A percentile compares a stretch with the other conserved stretches of the same genome.
Conservation (phyloP, 768 basidiomycete species). For the Pleurotus platypus region DNA sequence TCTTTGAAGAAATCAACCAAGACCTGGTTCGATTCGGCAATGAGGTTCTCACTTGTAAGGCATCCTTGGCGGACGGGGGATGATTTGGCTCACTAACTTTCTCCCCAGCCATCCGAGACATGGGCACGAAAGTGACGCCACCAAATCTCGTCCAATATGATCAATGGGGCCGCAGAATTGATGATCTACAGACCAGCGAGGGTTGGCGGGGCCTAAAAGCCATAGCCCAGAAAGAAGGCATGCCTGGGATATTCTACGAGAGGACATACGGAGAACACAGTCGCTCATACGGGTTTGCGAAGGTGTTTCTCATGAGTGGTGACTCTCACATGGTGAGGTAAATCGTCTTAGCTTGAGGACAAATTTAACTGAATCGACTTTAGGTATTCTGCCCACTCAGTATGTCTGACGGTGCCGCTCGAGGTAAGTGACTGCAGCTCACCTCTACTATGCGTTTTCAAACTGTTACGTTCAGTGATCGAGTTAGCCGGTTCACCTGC, state of each 20-base stretch:
- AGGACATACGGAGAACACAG: conserved; percentile 58
- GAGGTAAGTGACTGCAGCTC: conserved; percentile 31
- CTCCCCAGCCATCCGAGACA: conserved; percentile 46
- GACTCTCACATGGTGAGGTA: conserved; percentile 57
- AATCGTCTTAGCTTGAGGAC: not conserved
- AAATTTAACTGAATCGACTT: not conserved
- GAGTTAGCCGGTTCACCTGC: conserved; percentile 59
- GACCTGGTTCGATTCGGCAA: conserved; percentile 60
- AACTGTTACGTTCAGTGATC: conserved; percentile 38
- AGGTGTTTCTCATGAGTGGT: conserved; percentile 56
- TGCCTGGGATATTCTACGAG: conserved; percentile 67
- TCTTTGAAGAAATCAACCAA: conserved; percentile 44
- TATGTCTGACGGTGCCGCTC: conserved; percentile 78
- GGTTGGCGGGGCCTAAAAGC: conserved; percentile 71
- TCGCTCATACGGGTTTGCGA: conserved; percentile 63
- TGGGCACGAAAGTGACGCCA: conserved; percentile 42
- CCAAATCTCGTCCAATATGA: conserved; percentile 67
- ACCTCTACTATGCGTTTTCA: too few species aligned
- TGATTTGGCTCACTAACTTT: not conserved
- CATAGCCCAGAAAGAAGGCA: conserved; percentile 57
- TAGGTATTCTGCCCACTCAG: conserved; percentile 71
- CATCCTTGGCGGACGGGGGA: not conserved
- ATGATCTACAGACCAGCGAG: conserved; percentile 66
- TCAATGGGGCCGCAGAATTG: conserved; percentile 68
- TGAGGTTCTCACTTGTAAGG: conserved; percentile 50